Evolutionary conservation across 2,329 filamentous ascomycete species (phyloP), one percentile per base, ranked within the genome.

Genomic region (Davidsoniella neocaledoniae): DNA sequence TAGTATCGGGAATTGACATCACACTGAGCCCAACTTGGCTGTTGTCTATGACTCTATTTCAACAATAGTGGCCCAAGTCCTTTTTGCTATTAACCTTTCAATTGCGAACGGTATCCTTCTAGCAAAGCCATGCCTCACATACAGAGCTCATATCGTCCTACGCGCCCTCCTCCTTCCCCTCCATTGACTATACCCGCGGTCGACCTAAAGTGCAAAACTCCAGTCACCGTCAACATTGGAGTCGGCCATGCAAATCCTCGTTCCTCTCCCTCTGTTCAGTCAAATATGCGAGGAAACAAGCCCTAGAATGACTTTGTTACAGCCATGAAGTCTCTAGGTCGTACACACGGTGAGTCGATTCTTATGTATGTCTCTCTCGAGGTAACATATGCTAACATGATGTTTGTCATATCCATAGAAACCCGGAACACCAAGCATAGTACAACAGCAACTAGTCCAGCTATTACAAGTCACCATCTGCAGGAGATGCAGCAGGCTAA

Each of bases 231-330:
- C 29, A 23, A 19, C 7, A 21, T 49, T n/a, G 40, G 40, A 16
- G 33, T 43, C 39, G 16, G 25, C n/a, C 9, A 51, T 38, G 9
- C 33, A 10, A 19, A 46, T n/a, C 39, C 26, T 26, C 14, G 26
- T 36, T 33, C 38, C 10, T 29, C 50, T 42, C 46, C 26, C 36
- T 19, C 26, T 19, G 8, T 10, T 19, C 23, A 41, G 6, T 17
- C 38, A 9, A 38, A n/a, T 45, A 26, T 37, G 29, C 43, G 39
- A 38, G 38, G 25, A 47, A 53, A 50, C 29, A 46, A 39, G 43
- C 51, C 51, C 26, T 53, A 46, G 51, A 53, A 53, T 39, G 46
- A 50, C 47, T 53, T 53, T 49, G 51, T 53, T 16, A 47, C 47
- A 17, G 51, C 51, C 33, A 53, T 53, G 51, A 53, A 53, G 39